Percentiles rank a stretch among this genome's conserved stretches.
These are phyloP conservation scores for Wickerhamiella parazyma DNA, from an alignment of 805 yeast genomes.

Conservation along the genomic window DNA sequence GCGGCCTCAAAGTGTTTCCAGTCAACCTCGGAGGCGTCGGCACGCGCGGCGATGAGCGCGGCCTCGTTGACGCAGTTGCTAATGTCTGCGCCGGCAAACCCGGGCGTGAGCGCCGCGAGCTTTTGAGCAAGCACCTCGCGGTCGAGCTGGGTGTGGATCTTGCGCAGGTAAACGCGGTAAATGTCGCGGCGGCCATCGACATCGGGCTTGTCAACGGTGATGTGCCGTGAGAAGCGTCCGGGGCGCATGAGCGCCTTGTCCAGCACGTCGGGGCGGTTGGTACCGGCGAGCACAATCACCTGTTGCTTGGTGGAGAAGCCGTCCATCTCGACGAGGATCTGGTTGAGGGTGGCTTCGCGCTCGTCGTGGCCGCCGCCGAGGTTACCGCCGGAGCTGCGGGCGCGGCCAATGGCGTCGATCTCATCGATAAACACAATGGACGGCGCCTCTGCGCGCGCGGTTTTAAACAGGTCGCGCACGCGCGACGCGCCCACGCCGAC, in stretches of 20 bases:
- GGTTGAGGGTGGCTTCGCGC: constrained; percentile 91
- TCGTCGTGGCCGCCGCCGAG: constrained; percentile 82
- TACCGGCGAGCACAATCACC: constrained; percentile 94
- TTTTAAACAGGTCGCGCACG: constrained; percentile 86
- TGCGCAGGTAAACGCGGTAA: constrained; percentile 70
- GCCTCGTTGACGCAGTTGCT: constrained; percentile 97
- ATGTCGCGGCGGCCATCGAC: constrained; percentile 90
- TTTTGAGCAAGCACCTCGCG: constrained; percentile 60
- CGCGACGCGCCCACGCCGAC: constrained; percentile 99
- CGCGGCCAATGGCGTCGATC: constrained; percentile 98
- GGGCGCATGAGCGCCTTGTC: constrained; percentile 93
- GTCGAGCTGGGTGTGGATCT: constrained; percentile 45
- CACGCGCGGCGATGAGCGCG: constrained; percentile 91
- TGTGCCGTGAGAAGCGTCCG: constrained; percentile 93
- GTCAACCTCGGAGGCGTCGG: constrained; percentile 53
- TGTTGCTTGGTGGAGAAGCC: constrained; percentile 87
- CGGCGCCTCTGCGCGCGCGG: constrained; percentile 90
- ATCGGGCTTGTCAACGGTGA: constrained; percentile 84
- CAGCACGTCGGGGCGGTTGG: constrained; percentile 86
- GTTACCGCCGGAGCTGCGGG: constrained; percentile 40
- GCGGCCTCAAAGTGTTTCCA: constrained; percentile 85
- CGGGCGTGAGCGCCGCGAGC: constrained; percentile 92
- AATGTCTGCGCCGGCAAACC: constrained; percentile 96
- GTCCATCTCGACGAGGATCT: constrained; percentile 95
- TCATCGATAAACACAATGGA: constrained; percentile 95